A percentile compares a stretch with the other conserved stretches of the same genome.
Conservation (phyloP, 2,329 filamentous ascomycete species). For the Volutella citrinella region DNA sequence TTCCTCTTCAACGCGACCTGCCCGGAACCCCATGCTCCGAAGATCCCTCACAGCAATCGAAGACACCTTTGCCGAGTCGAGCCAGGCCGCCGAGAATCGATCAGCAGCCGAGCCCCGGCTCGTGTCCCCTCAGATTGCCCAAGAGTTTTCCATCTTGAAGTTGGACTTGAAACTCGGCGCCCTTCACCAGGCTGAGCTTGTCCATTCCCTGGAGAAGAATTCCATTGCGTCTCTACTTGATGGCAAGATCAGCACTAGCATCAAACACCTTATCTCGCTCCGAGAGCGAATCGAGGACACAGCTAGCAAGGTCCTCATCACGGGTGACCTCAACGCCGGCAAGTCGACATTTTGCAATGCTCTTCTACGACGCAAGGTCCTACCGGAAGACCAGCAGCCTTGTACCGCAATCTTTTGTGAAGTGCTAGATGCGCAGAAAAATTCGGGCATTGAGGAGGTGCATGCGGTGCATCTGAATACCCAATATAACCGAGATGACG, state of each 20-base stretch:
- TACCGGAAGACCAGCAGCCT: slow-evolving; percentile 96
- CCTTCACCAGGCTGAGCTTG: slow-evolving; percentile 82
- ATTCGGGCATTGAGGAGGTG: slow-evolving; percentile 87
- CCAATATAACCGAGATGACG: slow-evolving; percentile 82
- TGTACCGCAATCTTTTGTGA: slow-evolving; percentile 99
- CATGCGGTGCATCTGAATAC: slow-evolving; percentile 85
- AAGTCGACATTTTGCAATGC: slow-evolving; percentile 99
- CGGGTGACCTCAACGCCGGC: slow-evolving; percentile 92
- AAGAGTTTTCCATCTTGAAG: slow-evolving; percentile 94
- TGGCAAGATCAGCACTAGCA: slow-evolving; percentile 89
- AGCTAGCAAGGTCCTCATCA: slow-evolving; percentile 93
- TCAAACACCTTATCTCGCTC: slow-evolving; percentile 82
- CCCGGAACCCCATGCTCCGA: slow-evolving; percentile 51
- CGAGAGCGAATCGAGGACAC: slow-evolving; percentile 96
- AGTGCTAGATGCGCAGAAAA: slow-evolving; percentile 88
- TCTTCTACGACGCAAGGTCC: slow-evolving; percentile 83
- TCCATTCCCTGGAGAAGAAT: slow-evolving; percentile 89
- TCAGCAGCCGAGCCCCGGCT: slow-evolving; percentile 70
- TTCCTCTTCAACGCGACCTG: slow-evolving; percentile 32
- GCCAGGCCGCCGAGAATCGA: slow-evolving; percentile 63
- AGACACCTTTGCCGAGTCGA: slow-evolving; percentile 62
- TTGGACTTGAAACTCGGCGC: slow-evolving; percentile 88
- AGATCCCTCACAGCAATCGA: slow-evolving; percentile 72
- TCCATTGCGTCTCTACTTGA: slow-evolving; percentile 89
- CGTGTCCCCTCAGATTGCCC: slow-evolving; percentile 86